Percentiles rank a stretch among this genome's conserved stretches.
These are phyloP conservation scores for Chaetomium sp. DNA, from an alignment of 2,329 filamentous ascomycete species.

Conservation along the genomic window DNA sequence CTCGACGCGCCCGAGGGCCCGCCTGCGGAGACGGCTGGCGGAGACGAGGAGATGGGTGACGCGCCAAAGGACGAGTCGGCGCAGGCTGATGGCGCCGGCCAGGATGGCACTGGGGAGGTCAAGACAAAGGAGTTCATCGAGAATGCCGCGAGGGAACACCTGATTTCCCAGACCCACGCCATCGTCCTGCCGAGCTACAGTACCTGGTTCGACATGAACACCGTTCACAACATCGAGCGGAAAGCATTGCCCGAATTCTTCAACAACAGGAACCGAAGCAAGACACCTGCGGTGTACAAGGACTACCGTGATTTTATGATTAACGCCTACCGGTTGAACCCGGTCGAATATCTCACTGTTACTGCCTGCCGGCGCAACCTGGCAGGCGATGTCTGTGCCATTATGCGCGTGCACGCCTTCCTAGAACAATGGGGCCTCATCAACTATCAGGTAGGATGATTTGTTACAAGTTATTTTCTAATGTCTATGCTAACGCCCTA, in stretches of 20 bases:
- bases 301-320: conserved; percentile 99
- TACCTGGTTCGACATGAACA: conserved; percentile 98
- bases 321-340: conserved; percentile 96
- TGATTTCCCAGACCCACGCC: conserved; percentile 90
- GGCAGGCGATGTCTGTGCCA: conserved; percentile 96
- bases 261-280: conserved; percentile 97
- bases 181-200: conserved; percentile 98
- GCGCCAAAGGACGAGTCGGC: conserved; percentile 54
- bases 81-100: conserved; percentile 40
- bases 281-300: conserved; percentile 95
- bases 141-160: conserved; percentile 84
- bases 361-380: conserved; percentile 94
- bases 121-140: conserved; percentile 82
- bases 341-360: conserved; percentile 93
- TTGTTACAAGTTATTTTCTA: neutral
- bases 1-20: conserved; percentile 69
- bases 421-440: conserved; percentile 98
- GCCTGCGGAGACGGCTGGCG: conserved; percentile 62
- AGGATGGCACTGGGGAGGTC: conserved; percentile 55
- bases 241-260: conserved; percentile 98
- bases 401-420: conserved; percentile 98
- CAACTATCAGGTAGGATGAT: conserved; percentile 84
- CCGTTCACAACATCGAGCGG: conserved; percentile 85
- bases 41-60: conserved; percentile 83
- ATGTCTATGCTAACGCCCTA: conserved; percentile 20